Evolutionary conservation across 23 red algal species (phyloP).

Genomic region (Cyanidioschyzon merolae): DNA sequence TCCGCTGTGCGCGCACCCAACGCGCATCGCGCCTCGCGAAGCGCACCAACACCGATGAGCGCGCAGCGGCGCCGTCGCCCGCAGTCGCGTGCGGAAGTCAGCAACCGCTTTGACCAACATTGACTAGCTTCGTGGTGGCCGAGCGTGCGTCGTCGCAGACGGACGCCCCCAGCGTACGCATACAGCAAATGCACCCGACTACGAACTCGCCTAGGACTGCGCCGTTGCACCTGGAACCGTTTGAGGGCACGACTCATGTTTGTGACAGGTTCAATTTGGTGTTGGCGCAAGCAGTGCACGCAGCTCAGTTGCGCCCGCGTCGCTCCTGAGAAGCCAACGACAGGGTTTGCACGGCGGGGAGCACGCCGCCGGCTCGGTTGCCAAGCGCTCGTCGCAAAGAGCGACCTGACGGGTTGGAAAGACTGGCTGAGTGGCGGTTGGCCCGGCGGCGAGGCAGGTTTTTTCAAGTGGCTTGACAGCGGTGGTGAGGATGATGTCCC

Average conservation of each 20-base stretch:
- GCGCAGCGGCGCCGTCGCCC: too few relatives aligned
- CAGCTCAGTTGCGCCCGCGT: background rate
- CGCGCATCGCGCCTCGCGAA: too few relatives aligned
- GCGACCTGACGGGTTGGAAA: slow-evolving; percentile 1
- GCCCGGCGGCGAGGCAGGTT: slow-evolving; percentile 1
- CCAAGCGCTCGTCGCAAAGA: background rate
- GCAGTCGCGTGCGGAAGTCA: too few relatives aligned
- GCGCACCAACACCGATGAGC: too few relatives aligned
- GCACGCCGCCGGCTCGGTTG: background rate
- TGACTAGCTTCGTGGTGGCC: too few relatives aligned
- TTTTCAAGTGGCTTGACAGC: slow-evolving; percentile 17
- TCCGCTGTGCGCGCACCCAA: too few relatives aligned
- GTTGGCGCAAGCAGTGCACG: background rate
- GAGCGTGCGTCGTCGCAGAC: too few relatives aligned
- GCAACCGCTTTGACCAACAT: too few relatives aligned
- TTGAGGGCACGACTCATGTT: background rate
- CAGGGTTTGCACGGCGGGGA: background rate
- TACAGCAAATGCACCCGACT: too few relatives aligned
- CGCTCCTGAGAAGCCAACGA: background rate
- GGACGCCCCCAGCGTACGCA: too few relatives aligned
- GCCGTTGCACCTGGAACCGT: too few relatives aligned
- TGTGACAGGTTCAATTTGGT: background rate
- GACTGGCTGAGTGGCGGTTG: background rate
- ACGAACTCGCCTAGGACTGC: too few relatives aligned
- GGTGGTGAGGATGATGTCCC: slow-evolving; percentile 5